Base-by-base conservation (phyloP, 2,329 filamentous ascomycete genomes). In the Thelonectria blattea region DNA sequence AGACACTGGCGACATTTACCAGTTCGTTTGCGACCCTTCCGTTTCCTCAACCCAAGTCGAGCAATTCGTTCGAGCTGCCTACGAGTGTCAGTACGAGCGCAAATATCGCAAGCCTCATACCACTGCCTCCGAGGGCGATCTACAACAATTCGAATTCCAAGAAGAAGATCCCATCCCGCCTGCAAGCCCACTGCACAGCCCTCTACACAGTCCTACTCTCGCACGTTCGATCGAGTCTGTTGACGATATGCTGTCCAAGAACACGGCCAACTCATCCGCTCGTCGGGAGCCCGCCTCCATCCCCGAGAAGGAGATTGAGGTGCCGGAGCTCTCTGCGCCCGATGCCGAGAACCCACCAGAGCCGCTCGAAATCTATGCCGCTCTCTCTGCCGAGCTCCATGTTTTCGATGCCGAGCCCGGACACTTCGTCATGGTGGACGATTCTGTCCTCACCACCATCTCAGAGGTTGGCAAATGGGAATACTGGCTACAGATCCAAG, bases 61-160 rank as follows among this genome's bases (percentile, higher is more conserved):
- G 47, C 86, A 89, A 15, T 98, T 99, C 75, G 88, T 94, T 72
- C 83, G 90, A 55, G 88, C 92, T 54, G 91, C 95, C 8, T 85
- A 91, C 59, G 89, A 97, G 85, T 97, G 95, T 75, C 95, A 99
- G 77, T 99, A 96, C 89, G 95, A 99, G 80, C 87, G 94, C 72
- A 98, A 97, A 76, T 96, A 95, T 76, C 87, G 92, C 64, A 91
- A 89, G 72, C 89, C 87, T 41, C 86, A 92, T 68, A 88, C 92
- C 47, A 89, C 88, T 50, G 95, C 95, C 1, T 92, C 92, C 9
- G 89, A 93, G 59, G 82, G 87, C 63, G 92, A 99, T 65, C 83
- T 98, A 5, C 78, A 86, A 62, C 87, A 96, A 68, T 97, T 99
- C 70, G 86, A 89, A 15, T 98, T 97, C 73, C 78, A 85, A 64